A percentile compares a stretch with the other conserved stretches of the same genome.
These are phyloP conservation scores for Phytophthora kernoviae DNA, from an alignment of 352 stramenopile species.

Conservation along the genomic window DNA sequence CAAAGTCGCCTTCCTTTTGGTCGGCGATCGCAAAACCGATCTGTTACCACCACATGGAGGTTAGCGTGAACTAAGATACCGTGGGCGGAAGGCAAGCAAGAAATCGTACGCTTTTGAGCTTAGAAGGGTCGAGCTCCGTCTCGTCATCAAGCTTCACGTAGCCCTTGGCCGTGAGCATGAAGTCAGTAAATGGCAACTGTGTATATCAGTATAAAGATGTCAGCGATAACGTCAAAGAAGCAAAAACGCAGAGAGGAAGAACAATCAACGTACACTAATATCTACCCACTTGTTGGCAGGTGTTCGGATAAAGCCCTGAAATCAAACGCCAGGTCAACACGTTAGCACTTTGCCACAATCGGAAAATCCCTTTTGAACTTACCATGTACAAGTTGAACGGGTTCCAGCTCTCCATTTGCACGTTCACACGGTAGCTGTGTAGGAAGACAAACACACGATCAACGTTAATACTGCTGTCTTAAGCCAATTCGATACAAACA, in stretches of 20 bases:
- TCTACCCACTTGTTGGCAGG: constrained; percentile 85
- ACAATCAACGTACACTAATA: constrained; percentile 51
- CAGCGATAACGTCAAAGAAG: too few species aligned
- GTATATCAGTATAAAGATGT: not conserved
- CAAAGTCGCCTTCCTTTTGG: constrained; percentile 86
- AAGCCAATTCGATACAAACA: not conserved
- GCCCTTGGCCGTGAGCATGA: constrained; percentile 83
- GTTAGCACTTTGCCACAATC: not conserved
- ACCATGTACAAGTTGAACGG: constrained; percentile 89
- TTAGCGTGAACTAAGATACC: not conserved
- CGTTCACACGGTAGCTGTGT: constrained; percentile 76
- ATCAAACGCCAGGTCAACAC: not conserved
- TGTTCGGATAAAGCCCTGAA: constrained; percentile 79
- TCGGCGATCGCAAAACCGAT: constrained; percentile 86
- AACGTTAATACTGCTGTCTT: not conserved
- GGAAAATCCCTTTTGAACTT: constrained; percentile 5
- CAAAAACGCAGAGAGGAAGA: not conserved
- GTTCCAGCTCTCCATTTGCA: constrained; percentile 89
- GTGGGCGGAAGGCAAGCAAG: too few species aligned
- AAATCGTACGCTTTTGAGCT: constrained; percentile 70
- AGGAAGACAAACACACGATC: not conserved
- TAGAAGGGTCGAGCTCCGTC: constrained; percentile 72
- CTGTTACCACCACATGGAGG: constrained; percentile 34
- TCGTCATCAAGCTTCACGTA: constrained; percentile 85
- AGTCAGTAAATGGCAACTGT: constrained; percentile 77